phyloP scores from a whole-genome alignment of 345 rosid genomes.

The Durio zibethinus region DNA sequence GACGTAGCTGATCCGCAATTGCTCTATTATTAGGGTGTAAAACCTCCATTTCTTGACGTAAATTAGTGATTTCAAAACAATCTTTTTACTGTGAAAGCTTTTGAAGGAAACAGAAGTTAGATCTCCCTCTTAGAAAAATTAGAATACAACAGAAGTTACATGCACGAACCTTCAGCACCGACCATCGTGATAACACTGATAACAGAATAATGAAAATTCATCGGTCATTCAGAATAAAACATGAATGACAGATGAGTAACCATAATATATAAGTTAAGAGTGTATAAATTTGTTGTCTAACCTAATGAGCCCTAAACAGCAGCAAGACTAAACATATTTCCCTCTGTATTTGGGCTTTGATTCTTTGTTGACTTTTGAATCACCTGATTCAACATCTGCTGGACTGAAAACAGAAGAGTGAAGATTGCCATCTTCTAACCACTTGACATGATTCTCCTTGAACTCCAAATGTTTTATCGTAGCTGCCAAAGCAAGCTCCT shows the following conservation, averaged over 20 bases:
- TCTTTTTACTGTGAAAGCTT: too few species aligned
- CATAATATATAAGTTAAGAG: not conserved
- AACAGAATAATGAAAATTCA: not conserved
- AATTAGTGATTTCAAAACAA: too few species aligned
- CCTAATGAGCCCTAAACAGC: not conserved
- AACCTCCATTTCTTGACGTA: too few species aligned
- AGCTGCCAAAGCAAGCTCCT: slow-evolving; percentile 58
- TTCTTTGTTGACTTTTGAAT: slow-evolving; percentile 50
- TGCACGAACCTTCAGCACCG: not conserved
- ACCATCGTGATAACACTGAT: not conserved
- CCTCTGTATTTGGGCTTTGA: slow-evolving; percentile 82
- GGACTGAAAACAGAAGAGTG: slow-evolving; percentile 81
- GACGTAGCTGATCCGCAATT: too few species aligned
- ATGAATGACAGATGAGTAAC: not conserved
- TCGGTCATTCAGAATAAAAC: not conserved
- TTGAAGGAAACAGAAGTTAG: too few species aligned
- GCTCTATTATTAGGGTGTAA: too few species aligned
- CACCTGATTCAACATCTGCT: slow-evolving; percentile 40
- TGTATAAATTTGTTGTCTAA: not conserved
- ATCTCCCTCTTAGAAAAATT: too few species aligned
- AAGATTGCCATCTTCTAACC: slow-evolving; percentile 85
- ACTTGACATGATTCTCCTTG: slow-evolving; percentile 82
- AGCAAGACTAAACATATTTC: slow-evolving; percentile 55
- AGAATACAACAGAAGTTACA: too few species aligned
- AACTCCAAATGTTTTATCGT: slow-evolving; percentile 68